phyloP scores from a whole-genome alignment of 331 rosid genomes.

The Stylosanthes scabra region DNA sequence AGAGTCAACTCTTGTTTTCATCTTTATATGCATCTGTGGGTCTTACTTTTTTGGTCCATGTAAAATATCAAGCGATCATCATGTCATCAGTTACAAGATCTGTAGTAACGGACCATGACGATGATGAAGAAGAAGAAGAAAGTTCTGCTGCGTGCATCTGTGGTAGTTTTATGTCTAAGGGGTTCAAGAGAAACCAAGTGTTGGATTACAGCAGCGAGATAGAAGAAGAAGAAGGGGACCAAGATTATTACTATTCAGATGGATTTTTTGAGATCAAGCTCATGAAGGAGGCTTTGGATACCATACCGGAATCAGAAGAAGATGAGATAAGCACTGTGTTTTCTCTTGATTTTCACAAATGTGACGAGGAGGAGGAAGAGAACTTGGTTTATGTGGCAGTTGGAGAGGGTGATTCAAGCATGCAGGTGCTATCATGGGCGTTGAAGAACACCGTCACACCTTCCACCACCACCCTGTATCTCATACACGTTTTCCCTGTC shows the following conservation, averaged over 20 bases:
- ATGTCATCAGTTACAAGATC: background rate
- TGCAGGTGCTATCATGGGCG: slow-evolving; percentile 52
- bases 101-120: background rate
- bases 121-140: slow-evolving; percentile 25
- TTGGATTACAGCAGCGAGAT: slow-evolving; percentile 17
- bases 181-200: slow-evolving; percentile 29
- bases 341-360: slow-evolving; percentile 52
- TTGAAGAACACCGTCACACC: slow-evolving; percentile 41
- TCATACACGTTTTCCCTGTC: slow-evolving; percentile 50
- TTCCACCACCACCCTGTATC: slow-evolving; percentile 32
- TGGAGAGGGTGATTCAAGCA: slow-evolving; percentile 22
- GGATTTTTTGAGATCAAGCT: slow-evolving; percentile 45
- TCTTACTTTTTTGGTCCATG: background rate
- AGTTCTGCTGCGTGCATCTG: background rate
- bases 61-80: background rate
- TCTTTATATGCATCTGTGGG: no score
- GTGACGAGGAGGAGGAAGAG: background rate
- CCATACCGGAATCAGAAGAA: slow-evolving; percentile 47
- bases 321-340: slow-evolving; percentile 45
- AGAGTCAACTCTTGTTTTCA: background rate
- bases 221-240: background rate
- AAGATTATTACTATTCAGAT: slow-evolving; percentile 13
- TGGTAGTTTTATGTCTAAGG: slow-evolving; percentile 5
- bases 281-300: slow-evolving; percentile 11
- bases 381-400: slow-evolving; percentile 42